Evolutionary conservation across 176 grass and related monocot species (phyloP), one percentile per base, ranked within the genome.

Genomic region (Thinopyrum elongatum): DNA sequence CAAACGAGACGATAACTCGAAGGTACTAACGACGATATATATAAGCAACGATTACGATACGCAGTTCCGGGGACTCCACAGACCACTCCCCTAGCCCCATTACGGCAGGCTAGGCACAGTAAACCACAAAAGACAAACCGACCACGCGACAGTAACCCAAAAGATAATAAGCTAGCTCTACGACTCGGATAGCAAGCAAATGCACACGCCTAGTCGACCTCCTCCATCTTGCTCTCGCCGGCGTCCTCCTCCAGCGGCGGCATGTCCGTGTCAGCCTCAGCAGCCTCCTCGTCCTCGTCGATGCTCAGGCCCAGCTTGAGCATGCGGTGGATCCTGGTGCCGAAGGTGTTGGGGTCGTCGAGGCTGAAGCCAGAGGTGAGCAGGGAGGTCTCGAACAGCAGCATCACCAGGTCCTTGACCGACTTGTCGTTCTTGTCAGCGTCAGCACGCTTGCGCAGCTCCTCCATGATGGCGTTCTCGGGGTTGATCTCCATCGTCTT

Each of bases 401-500:
- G 82, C 79, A 96, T 82, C 16, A 94, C 94, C 5, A 99, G 94
- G 78, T 99, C 94, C 90, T 99, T 99, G 35, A 99, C 97, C 0
- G 97, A 96, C 76, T 99, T 99, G 82, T 96, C 97, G 16, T 99
- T 99, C 90, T 94, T 96, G 79, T 99, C 97, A 0, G 88, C 90
- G 16, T 98, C 97, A 0, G 97, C 94, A 0, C 97, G 81, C 88
- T 98, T 94, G 65, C 97, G 87, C 33, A 98, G 82, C 82, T 98
- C 97, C 10, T 96, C 94, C 97, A 99, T 99, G 71, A 99, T 99
- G 26, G 87, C 55, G 2, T 99, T 99, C 79, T 99, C 97, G 0
- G 94, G 97, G 94, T 99, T 99, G 76, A 99, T 99, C 83, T 99
- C 97, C 94, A 99, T 96, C 0, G 97, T 99, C 83, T 99, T 99